Base-by-base conservation (phyloP, 805 yeast genomes). In the Kluyveromyces aestuarii region DNA sequence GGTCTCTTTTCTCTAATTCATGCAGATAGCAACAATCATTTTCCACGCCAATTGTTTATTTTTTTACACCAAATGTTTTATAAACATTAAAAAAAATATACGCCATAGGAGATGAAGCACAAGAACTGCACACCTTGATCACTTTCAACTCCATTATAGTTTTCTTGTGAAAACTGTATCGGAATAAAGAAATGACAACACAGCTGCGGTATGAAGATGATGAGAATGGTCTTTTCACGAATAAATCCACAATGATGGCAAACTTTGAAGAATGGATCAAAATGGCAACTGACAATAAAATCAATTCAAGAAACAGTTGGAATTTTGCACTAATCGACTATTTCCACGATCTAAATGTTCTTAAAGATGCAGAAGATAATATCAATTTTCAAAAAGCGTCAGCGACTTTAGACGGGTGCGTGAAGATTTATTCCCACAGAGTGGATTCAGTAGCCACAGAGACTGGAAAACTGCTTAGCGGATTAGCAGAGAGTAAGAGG, bases 371-470 rank as follows among this genome's bases (percentile, higher is more conserved):
- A 6, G 88, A 84, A 48, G 75, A 80, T 39, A 74, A 80, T 33
- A 86, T 90, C 58, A 88, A 89, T 63, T 90, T 91, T 64, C 96
- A 87, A 63, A 80, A 82, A 55, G 98, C 97, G 0, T 81, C 93
- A 0, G 88, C 95, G 2, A 87, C 97, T 0, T 70, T 91, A 19
- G 97, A 90, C 59, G 97, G 97, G 0, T 90, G 97, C 71, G 91
- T 90, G 35, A 89, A 89, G 68, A 87, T 91, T 47, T 91, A 91
- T 62, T 80, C 90, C 11, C 85, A 95, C 14, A 77, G 98, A 57
- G 89, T 91, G 19, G 97, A 90, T 59, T 84, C 96, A 0, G 95
- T 88, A 0, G 95, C 90, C 6, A 82, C 84, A 8, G 97, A 90
- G 58, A 89, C 97, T 0, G 95, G 96, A 2, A 80, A 81, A 57